Percentiles rank a stretch among this genome's conserved stretches.
Evolutionary conservation across 1,284 basidiomycete species (phyloP).

Genomic region (Fomitiporia mediterranea): DNA sequence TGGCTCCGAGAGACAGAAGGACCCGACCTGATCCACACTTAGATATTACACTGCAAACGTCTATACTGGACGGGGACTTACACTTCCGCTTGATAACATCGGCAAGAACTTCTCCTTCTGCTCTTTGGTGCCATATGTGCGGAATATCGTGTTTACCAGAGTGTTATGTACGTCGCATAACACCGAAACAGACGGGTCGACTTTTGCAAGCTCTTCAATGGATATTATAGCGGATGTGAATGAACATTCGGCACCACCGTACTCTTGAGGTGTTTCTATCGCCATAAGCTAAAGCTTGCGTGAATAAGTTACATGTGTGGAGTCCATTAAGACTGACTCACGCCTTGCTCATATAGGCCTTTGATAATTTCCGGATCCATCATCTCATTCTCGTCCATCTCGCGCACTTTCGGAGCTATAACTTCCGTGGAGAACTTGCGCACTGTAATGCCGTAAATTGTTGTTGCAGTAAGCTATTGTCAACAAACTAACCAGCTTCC

Average conservation of each 20-base stretch:
- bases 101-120: slow-evolving; percentile 91
- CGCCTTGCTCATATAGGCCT: slow-evolving; percentile 93
- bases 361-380: slow-evolving; percentile 92
- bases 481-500: slow-evolving; percentile 63
- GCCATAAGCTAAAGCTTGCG: slow-evolving; percentile 89
- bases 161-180: slow-evolving; percentile 99
- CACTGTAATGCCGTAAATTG: slow-evolving; percentile 43
- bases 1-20: slow-evolving; percentile 94
- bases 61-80: slow-evolving; percentile 30
- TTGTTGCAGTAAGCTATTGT: not conserved
- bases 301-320: not conserved
- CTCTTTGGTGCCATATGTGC: slow-evolving; percentile 81
- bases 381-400: slow-evolving; percentile 97
- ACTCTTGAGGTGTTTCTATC: slow-evolving; percentile 84
- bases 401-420: slow-evolving; percentile 84
- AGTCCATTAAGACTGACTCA: slow-evolving; percentile 32
- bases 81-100: slow-evolving; percentile 74
- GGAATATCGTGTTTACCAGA: slow-evolving; percentile 91
- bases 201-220: slow-evolving; percentile 95
- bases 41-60: not conserved
- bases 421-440: slow-evolving; percentile 86
- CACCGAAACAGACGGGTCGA: slow-evolving; percentile 96
- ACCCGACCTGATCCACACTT: slow-evolving; percentile 65
- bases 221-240: slow-evolving; percentile 96
- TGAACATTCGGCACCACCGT: slow-evolving; percentile 85